These are phyloP conservation scores for Carex scoparia DNA, from an alignment of 176 grass and related monocot species.

Conservation along the genomic window DNA sequence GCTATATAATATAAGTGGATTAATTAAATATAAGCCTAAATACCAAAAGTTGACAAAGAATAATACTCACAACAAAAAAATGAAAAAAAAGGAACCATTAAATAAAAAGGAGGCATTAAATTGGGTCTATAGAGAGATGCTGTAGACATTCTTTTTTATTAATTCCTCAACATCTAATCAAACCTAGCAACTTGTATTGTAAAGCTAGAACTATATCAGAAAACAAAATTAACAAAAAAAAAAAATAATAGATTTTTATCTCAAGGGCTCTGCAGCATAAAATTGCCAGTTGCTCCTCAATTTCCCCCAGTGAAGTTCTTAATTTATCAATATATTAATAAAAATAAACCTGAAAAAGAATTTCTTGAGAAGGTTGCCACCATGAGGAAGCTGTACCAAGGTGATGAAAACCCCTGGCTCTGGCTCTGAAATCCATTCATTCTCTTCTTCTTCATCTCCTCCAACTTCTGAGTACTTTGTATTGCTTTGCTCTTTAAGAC, in stretches of 20 bases:
- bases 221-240: background rate
- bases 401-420: slow-evolving; percentile 71
- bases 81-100: background rate
- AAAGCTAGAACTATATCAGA: background rate
- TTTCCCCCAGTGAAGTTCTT: background rate
- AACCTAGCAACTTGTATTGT: background rate
- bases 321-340: background rate
- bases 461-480: background rate
- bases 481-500: slow-evolving; percentile 15
- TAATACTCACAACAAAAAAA: background rate
- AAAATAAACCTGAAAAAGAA: slow-evolving; percentile 44
- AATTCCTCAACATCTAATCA: background rate
- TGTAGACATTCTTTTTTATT: background rate
- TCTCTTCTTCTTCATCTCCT: slow-evolving; percentile 24
- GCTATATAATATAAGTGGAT: background rate
- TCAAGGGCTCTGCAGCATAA: background rate
- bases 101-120: background rate
- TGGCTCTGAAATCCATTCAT: slow-evolving; percentile 64
- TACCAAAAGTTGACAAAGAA: background rate
- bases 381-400: slow-evolving; percentile 51
- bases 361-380: slow-evolving; percentile 58
- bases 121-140: background rate
- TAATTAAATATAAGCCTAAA: background rate
- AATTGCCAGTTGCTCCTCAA: background rate
- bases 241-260: background rate